Percentiles rank a stretch among this genome's conserved stretches.
Evolutionary conservation across 331 rosid species (phyloP).

Genomic region (Quercus tomentella): DNA sequence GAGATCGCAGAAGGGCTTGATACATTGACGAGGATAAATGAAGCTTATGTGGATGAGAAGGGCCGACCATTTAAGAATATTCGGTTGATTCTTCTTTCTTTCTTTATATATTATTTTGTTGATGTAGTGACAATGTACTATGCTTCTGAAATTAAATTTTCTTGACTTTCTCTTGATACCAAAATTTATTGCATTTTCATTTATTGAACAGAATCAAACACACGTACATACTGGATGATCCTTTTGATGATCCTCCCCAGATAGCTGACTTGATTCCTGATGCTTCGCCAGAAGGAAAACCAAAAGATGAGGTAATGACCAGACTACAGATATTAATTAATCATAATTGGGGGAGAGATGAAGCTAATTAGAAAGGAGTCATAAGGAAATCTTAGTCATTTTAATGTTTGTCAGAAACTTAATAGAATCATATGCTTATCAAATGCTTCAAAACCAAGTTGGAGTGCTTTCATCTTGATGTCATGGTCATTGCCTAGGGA

Average conservation of each 20-base stretch:
- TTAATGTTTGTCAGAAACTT: not conserved
- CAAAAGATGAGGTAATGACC: conserved; percentile 75
- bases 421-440: not conserved
- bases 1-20: conserved; percentile 95
- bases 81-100: conserved; percentile 40
- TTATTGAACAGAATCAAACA: conserved; percentile 76
- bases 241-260: conserved; percentile 88
- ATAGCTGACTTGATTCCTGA: conserved; percentile 70
- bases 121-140: not conserved
- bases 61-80: conserved; percentile 86
- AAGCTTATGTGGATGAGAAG: conserved; percentile 83
- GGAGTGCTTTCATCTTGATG: not conserved
- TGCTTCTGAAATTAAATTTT: not conserved
- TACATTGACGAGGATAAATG: conserved; percentile 87
- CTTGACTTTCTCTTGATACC: not conserved
- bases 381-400: not conserved
- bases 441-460: not conserved
- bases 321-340: not conserved
- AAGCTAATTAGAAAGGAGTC: not conserved
- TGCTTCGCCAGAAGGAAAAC: conserved; percentile 92
- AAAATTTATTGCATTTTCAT: conserved; percentile 16
- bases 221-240: conserved; percentile 88
- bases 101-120: not conserved
- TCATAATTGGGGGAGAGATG: conserved; percentile 8
- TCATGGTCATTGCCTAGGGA: not conserved